Evolutionary conservation across 2,329 filamentous ascomycete species (phyloP).

Genomic region (Aspergillus japonicus): DNA sequence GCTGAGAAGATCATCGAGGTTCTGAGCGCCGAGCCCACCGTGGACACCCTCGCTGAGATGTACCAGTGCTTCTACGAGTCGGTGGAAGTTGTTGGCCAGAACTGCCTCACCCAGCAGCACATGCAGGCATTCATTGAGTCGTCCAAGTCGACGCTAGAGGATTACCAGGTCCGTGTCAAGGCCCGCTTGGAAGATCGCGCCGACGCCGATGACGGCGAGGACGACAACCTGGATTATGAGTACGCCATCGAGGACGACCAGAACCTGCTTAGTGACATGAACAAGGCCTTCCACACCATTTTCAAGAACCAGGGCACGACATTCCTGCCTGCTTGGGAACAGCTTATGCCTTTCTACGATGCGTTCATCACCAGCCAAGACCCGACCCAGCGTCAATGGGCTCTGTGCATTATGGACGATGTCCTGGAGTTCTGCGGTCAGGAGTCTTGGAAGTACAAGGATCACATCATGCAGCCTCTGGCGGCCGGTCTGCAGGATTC

Average conservation of each 20-base stretch:
- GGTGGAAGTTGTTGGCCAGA: constrained; percentile 86
- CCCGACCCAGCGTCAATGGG: constrained; percentile 94
- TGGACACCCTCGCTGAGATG: constrained; percentile 97
- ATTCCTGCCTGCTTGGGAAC: constrained; percentile 87
- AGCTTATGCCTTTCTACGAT: constrained; percentile 80
- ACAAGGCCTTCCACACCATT: constrained; percentile 98
- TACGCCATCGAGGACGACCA: constrained; percentile 97
- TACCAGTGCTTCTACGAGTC: constrained; percentile 99
- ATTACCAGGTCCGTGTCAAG: constrained; percentile 85
- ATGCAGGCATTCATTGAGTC: constrained; percentile 87
- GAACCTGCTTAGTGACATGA: constrained; percentile 96
- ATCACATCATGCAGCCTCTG: constrained; percentile 82
- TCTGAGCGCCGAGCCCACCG: constrained; percentile 86
- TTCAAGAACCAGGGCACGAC: constrained; percentile 91
- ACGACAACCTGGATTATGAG: constrained; percentile 80
- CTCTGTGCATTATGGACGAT: constrained; percentile 97
- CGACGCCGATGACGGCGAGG: constrained; percentile 83
- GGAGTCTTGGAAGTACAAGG: constrained; percentile 81
- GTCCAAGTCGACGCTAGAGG: constrained; percentile 80
- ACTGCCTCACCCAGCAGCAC: constrained; percentile 72
- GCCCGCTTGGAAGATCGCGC: constrained; percentile 80
- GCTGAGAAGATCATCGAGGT: constrained; percentile 92
- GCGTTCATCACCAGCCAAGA: constrained; percentile 77
- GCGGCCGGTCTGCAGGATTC: constrained; percentile 81
- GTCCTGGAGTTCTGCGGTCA: constrained; percentile 94